Percentiles rank a stretch among this genome's conserved stretches.
These are phyloP conservation scores for Nyctanthes arbortristis DNA, from an alignment of 257 asterid species.

Conservation along the genomic window DNA sequence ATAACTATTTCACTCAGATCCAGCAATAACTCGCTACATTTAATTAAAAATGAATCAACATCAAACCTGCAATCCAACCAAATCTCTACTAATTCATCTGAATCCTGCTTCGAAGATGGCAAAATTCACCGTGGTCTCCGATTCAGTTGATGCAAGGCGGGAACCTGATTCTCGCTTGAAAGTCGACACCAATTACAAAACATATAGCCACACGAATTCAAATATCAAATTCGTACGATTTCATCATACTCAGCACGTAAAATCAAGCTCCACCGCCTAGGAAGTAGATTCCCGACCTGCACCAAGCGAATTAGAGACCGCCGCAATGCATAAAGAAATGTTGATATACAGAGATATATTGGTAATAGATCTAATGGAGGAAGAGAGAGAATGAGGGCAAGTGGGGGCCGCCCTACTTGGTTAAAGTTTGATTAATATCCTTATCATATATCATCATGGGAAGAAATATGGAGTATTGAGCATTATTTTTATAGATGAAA, in stretches of 20 bases:
- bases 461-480: background rate
- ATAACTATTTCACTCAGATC: background rate
- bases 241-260: background rate
- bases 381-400: background rate
- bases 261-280: background rate
- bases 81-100: background rate
- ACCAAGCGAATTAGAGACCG: conserved; percentile 52
- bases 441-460: background rate
- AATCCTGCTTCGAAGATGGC: background rate
- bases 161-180: conserved; percentile 8
- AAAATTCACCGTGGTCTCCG: conserved; percentile 22
- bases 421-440: background rate
- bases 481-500: background rate
- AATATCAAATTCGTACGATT: background rate
- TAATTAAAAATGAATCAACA: background rate
- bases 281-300: conserved; percentile 48
- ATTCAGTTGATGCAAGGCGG: conserved; percentile 41
- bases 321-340: conserved; percentile 22
- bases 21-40: background rate
- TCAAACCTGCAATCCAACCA: background rate
- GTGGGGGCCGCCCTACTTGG: background rate
- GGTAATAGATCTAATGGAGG: conserved; percentile 13
- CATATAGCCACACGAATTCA: background rate
- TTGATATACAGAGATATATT: background rate
- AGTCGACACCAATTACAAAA: background rate